A percentile compares a stretch with the other conserved stretches of the same genome.
Evolutionary conservation across 2,329 filamentous ascomycete species (phyloP).

Genomic region (Xylaria sp.): DNA sequence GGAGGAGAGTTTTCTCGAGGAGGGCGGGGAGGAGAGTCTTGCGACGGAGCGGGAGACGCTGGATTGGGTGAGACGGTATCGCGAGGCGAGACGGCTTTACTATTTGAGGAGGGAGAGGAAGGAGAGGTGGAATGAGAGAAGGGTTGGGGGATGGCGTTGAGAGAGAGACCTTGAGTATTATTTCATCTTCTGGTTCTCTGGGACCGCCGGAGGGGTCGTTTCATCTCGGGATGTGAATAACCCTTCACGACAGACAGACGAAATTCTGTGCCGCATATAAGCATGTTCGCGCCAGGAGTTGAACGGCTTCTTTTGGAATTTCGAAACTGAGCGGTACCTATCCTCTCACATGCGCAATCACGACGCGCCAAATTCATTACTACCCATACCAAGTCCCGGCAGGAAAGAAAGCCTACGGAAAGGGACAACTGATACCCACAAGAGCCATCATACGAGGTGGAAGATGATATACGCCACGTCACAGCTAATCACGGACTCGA

Average conservation of each 20-base stretch:
- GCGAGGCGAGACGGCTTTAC: slow-evolving; percentile 71
- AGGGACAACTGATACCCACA: neutral
- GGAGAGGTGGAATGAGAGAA: slow-evolving; percentile 90
- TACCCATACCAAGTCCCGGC: neutral
- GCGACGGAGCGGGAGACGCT: slow-evolving; percentile 75
- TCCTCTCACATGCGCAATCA: neutral
- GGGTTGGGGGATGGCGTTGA: slow-evolving; percentile 91
- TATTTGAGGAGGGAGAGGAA: slow-evolving; percentile 82
- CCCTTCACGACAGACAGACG: too few relatives aligned
- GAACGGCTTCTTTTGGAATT: too few relatives aligned
- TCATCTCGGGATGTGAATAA: too few relatives aligned
- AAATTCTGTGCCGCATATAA: too few relatives aligned
- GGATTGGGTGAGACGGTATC: slow-evolving; percentile 78
- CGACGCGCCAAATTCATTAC: neutral
- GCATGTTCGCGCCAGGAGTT: too few relatives aligned
- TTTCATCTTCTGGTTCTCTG: too few relatives aligned
- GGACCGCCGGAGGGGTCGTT: too few relatives aligned
- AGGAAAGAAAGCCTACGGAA: neutral
- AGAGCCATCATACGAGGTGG: neutral
- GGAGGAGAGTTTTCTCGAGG: slow-evolving; percentile 87
- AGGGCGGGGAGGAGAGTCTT: slow-evolving; percentile 35
- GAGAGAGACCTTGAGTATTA: neutral
- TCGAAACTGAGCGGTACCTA: neutral
- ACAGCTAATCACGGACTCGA: neutral
- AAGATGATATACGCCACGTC: neutral